Evolutionary conservation across 257 asterid genomes (phyloP).

Genomic region (Asclepias syriaca): DNA sequence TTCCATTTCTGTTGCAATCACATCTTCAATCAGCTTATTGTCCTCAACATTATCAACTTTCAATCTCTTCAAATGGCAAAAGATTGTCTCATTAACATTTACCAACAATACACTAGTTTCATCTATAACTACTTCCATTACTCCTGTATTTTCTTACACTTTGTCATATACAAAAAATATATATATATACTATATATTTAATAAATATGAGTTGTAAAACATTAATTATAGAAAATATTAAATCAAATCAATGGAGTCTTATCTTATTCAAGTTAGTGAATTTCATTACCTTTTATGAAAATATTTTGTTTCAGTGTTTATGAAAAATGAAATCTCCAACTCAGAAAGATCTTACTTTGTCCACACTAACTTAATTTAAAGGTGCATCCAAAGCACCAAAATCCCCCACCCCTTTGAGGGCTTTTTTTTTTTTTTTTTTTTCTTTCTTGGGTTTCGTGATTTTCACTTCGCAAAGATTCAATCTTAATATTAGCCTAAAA

Average conservation of each 20-base stretch:
- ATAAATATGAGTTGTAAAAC: too few relatives aligned
- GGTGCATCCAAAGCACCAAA: too few relatives aligned
- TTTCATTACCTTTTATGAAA: neutral
- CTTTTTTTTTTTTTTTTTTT: neutral
- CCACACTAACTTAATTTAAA: too few relatives aligned
- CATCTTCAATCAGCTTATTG: slow-evolving; percentile 24
- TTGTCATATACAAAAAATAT: neutral
- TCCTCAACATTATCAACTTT: slow-evolving; percentile 28
- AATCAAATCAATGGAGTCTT: neutral
- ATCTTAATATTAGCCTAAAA: neutral
- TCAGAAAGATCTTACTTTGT: neutral
- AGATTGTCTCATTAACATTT: neutral
- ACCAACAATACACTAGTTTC: neutral
- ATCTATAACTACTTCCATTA: neutral
- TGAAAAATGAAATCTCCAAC: neutral
- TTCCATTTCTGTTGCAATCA: slow-evolving; percentile 19
- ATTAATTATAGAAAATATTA: too few relatives aligned
- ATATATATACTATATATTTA: too few relatives aligned
- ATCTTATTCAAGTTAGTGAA: neutral
- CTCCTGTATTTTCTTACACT: too few relatives aligned
- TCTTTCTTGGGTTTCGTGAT: neutral
- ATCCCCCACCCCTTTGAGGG: too few relatives aligned
- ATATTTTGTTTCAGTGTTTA: neutral
- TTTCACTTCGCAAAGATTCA: neutral
- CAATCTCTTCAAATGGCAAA: slow-evolving; percentile 28